Evolutionary conservation across 2,329 filamentous ascomycete genomes (phyloP), one percentile per base, ranked within the genome.

Genomic region (Septoria petroselini): DNA sequence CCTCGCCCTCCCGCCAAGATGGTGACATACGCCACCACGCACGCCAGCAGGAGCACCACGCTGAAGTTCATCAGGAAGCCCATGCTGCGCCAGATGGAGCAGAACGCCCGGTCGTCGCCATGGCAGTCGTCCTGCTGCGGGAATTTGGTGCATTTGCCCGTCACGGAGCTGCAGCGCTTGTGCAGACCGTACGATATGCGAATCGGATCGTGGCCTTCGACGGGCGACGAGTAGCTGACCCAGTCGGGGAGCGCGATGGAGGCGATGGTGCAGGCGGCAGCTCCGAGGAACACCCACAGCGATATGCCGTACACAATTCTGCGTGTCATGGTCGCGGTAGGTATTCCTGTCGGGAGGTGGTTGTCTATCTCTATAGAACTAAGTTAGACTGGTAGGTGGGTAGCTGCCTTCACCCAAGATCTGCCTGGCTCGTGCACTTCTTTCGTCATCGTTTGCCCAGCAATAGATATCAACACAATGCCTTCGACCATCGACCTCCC

Each of bases 1-100:
- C 84, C 82, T 67, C 89, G 86, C 29, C 90, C 89, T 14, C 91
- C 90, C 1, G 78, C 72, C 58, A 96, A 73, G 39, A 95, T 82
- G 41, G 94, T 81, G 23, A 84, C 64, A 69, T 91, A 95, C 14
- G 84, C 81, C 21, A 95, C 83, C n/a, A 95, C 71, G 5, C 83
- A 83, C 48, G 86, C 88, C 33, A 93, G 79, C 69, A 95, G 85
- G 31, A 93, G 68, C n/a, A 95, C 83, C 30, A 89, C 81, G 6
- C 86, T 80, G 61, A 96, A 87, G 44, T 84, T 87, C 73, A 95
- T 89, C 57, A 95, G 71, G 71, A 96, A 97, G 18, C 88, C 90
- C 29, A 89, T 83, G 19, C 83, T 88, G 52, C 87, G 81, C 91
- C 91, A 98, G 78, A 94, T 86, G 62, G 83, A 86, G 75, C 93